Evolutionary conservation across 2,329 filamentous ascomycete species (phyloP).

Genomic region (Aureobasidium pullulans): DNA sequence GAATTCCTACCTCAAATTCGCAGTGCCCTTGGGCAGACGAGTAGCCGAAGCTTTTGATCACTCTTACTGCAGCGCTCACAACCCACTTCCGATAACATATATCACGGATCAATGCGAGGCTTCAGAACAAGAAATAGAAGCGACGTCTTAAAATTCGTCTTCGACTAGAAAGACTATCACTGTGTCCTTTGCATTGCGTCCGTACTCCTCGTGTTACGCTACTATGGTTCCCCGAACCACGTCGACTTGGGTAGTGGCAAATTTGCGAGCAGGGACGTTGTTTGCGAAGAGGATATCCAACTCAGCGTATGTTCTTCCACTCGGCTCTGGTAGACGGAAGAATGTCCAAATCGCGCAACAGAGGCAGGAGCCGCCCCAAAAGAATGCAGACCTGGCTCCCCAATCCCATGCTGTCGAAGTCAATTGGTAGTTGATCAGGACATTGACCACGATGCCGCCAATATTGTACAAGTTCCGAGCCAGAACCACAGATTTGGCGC

Average conservation of each 20-base stretch:
- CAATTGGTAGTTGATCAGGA: conserved; percentile 23
- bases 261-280: conserved; percentile 33
- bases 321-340: conserved; percentile 38
- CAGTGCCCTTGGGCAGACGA: too few relatives aligned
- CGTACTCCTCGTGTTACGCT: too few relatives aligned
- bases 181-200: too few relatives aligned
- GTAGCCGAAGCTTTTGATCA: too few relatives aligned
- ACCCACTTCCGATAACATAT: too few relatives aligned
- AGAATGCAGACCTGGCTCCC: conserved; percentile 33
- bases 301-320: conserved; percentile 35
- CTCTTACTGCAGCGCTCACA: too few relatives aligned
- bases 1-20: too few relatives aligned
- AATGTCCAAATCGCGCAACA: conserved; percentile 35
- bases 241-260: conserved; percentile 2
- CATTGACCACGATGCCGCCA: conserved; percentile 19
- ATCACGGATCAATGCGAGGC: too few relatives aligned
- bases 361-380: conserved; percentile 33
- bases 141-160: too few relatives aligned
- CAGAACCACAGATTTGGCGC: conserved; percentile 24
- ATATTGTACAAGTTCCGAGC: conserved; percentile 26
- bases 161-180: too few relatives aligned
- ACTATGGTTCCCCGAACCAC: too few relatives aligned
- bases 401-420: conserved; percentile 28
- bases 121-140: too few relatives aligned
- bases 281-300: conserved; percentile 38